A percentile compares a stretch with the other conserved stretches of the same genome.
phyloP scores from a whole-genome alignment of 805 yeast genomes.

The Zygoascus bituminiphila region DNA sequence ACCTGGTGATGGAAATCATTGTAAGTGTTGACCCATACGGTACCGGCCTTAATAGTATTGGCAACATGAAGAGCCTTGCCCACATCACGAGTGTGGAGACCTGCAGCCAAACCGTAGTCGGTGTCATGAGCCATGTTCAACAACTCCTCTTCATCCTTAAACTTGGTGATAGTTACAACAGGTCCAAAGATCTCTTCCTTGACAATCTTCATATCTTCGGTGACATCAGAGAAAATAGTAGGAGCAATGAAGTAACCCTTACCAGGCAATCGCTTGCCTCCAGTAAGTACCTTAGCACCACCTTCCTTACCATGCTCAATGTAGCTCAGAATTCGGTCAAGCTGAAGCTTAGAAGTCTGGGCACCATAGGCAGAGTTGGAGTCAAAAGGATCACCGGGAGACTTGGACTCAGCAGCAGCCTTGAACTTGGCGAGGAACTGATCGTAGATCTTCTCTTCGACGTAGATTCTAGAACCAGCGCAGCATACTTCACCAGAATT shows the following conservation, averaged over 20 bases:
- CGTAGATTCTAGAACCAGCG: conserved; percentile 86
- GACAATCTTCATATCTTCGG: conserved; percentile 56
- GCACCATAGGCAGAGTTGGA: conserved; percentile 78
- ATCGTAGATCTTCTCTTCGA: conserved; percentile 78
- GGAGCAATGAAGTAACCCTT: conserved; percentile 66
- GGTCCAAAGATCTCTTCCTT: conserved; percentile 89
- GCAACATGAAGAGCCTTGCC: conserved; percentile 59
- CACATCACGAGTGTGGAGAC: conserved; percentile 64
- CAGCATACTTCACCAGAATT: conserved; percentile 96
- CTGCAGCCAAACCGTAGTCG: conserved; percentile 78
- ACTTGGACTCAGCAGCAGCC: conserved; percentile 38
- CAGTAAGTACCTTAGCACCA: conserved; percentile 75
- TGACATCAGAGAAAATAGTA: conserved; percentile 67
- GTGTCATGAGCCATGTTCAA: conserved; percentile 61
- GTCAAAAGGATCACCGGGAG: conserved; percentile 69
- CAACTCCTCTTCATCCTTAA: conserved; percentile 60
- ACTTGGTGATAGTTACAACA: conserved; percentile 64
- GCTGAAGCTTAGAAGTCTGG: conserved; percentile 73
- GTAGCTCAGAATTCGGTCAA: conserved; percentile 64
- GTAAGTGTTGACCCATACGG: conserved; percentile 65
- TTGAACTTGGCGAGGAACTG: conserved; percentile 53
- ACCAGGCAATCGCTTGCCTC: conserved; percentile 51
- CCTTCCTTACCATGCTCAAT: conserved; percentile 70
- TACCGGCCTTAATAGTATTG: conserved; percentile 53
- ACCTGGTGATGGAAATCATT: conserved; percentile 59